A percentile compares a stretch with the other conserved stretches of the same genome.
phyloP scores from a whole-genome alignment of 2,329 filamentous ascomycete genomes.

The Fusarium continuum region DNA sequence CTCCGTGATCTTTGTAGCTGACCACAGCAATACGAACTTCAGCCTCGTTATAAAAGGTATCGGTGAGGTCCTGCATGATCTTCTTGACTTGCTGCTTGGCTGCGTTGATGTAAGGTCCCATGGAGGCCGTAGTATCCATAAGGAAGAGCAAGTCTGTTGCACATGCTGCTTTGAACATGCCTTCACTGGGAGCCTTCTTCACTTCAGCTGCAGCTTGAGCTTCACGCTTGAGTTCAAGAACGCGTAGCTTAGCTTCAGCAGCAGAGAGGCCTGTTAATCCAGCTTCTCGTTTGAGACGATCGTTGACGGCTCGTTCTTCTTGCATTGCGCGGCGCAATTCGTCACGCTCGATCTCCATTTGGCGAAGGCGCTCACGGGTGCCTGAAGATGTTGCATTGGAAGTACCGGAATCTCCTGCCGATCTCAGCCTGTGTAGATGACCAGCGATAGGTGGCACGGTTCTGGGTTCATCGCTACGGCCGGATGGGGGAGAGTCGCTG shows the following conservation, averaged over 20 bases:
- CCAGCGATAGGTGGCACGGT: neutral
- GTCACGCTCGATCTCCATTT: slow-evolving; percentile 18
- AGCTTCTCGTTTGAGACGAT: slow-evolving; percentile 10
- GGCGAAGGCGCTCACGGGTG: slow-evolving; percentile 15
- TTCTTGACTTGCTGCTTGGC: slow-evolving; percentile 48
- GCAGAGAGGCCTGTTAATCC: slow-evolving; percentile 5
- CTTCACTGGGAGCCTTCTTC: slow-evolving; percentile 19
- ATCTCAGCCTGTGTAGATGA: neutral
- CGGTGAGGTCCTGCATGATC: slow-evolving; percentile 47
- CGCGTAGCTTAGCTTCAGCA: slow-evolving; percentile 12
- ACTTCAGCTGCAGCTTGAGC: slow-evolving; percentile 11
- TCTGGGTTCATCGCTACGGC: neutral
- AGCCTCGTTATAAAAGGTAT: slow-evolving; percentile 46
- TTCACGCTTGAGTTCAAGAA: slow-evolving; percentile 19
- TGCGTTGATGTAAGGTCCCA: slow-evolving; percentile 45
- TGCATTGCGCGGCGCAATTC: slow-evolving; percentile 17
- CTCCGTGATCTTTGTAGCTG: slow-evolving; percentile 49
- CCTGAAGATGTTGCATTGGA: slow-evolving; percentile 5
- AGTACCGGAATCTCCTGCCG: neutral
- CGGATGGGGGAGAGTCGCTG: neutral
- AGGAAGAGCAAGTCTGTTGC: slow-evolving; percentile 51
- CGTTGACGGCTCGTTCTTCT: slow-evolving; percentile 4
- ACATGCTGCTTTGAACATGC: slow-evolving; percentile 47
- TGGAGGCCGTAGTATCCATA: slow-evolving; percentile 50
- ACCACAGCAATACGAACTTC: slow-evolving; percentile 50